phyloP scores from a whole-genome alignment of 179 eudicot species.

The Spergularia azorica region DNA sequence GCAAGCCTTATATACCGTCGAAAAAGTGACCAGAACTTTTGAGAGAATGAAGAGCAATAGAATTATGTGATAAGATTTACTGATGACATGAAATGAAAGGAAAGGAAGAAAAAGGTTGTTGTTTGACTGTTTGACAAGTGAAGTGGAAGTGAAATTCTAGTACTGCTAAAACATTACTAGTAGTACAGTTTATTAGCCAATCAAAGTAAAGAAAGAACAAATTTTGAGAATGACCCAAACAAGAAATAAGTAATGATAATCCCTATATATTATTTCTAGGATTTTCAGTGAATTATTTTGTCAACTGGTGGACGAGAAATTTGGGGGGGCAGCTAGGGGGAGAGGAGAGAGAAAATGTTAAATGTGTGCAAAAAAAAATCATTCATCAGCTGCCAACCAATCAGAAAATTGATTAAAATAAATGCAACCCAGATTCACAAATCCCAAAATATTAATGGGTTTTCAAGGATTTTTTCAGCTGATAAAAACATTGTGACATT shows the following conservation, averaged over 20 bases:
- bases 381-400: conserved; percentile 29
- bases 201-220: conserved; percentile 23
- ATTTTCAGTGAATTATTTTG: conserved; percentile 22
- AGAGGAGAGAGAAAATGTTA: background rate
- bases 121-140: background rate
- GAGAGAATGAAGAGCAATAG: too few species aligned
- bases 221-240: conserved; percentile 8
- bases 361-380: background rate
- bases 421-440: conserved; percentile 19
- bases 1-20: background rate
- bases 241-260: conserved; percentile 13
- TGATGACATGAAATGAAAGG: background rate
- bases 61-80: too few species aligned
- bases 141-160: conserved; percentile 2
- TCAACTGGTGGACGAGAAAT: conserved; percentile 19
- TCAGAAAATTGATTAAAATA: conserved; percentile 17
- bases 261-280: conserved; percentile 31
- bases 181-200: background rate
- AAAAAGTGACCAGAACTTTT: background rate
- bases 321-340: conserved; percentile 18
- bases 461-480: conserved; percentile 10
- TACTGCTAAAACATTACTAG: background rate
- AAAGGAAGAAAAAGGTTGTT: background rate
- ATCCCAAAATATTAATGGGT: conserved; percentile 30
- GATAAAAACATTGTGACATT: conserved; percentile 18